Percentiles rank a stretch among this genome's conserved stretches.
Evolutionary conservation across 129 eudicot genomes (phyloP).

Genomic region (Oenanthe sinensis): DNA sequence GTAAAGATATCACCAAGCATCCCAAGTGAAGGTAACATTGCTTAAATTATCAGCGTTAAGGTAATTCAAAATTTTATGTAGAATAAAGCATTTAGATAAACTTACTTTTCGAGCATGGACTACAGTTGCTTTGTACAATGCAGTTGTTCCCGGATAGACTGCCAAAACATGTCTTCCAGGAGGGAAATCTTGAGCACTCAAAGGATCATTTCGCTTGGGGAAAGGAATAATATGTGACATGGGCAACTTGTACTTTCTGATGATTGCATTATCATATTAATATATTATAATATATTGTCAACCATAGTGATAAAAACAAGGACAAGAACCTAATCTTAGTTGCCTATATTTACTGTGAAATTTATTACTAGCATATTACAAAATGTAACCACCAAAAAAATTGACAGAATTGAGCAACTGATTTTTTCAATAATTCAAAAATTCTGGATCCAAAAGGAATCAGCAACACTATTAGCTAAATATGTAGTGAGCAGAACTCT

Average conservation of each 20-base stretch:
- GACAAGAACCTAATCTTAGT: background rate
- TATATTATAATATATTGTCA: background rate
- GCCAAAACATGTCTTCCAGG: constrained; percentile 88
- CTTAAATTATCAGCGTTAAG: constrained; percentile 16
- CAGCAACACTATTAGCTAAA: background rate
- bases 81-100: background rate
- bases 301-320: background rate
- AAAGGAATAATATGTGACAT: constrained; percentile 81
- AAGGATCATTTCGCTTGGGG: constrained; percentile 69
- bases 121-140: constrained; percentile 92
- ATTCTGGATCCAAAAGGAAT: background rate
- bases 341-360: background rate
- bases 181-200: constrained; percentile 64
- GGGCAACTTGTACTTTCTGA: constrained; percentile 82
- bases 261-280: constrained; percentile 2
- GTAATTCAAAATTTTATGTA: background rate
- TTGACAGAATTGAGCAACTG: background rate
- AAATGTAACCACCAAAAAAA: background rate
- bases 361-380: background rate
- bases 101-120: constrained; percentile 79
- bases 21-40: constrained; percentile 15
- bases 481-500: background rate
- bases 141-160: constrained; percentile 89
- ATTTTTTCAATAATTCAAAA: background rate
- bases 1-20: constrained; percentile 1